Percentiles rank a stretch among this genome's conserved stretches.
phyloP scores from a whole-genome alignment of 306 rosid species.

The Coriaria nepalensis region DNA sequence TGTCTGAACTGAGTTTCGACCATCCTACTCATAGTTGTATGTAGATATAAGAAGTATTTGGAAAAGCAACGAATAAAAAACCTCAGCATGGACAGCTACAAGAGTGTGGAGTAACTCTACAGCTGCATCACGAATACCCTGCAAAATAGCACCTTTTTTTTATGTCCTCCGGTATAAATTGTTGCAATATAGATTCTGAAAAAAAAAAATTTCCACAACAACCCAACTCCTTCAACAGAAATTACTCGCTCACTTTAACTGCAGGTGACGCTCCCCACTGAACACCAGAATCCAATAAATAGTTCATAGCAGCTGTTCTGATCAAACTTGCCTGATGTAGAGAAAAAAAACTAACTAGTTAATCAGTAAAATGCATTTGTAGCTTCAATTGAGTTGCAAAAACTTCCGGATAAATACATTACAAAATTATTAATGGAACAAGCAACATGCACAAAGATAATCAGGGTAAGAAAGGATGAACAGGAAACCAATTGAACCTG shows the following conservation, averaged over 20 bases:
- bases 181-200: too few species aligned
- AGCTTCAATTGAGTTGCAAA: too few species aligned
- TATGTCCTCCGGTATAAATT: too few species aligned
- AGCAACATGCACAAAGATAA: too few species aligned
- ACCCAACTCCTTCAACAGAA: slow-evolving; percentile 10
- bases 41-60: not conserved
- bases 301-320: slow-evolving; percentile 79
- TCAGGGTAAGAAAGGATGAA: too few species aligned
- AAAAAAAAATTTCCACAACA: not conserved
- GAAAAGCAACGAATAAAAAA: slow-evolving; percentile 12
- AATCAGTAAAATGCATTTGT: not conserved
- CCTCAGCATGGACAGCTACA: slow-evolving; percentile 99
- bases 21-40: too few species aligned
- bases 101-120: slow-evolving; percentile 90
- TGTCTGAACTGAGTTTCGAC: too few species aligned
- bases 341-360: slow-evolving; percentile 18
- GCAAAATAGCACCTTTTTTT: slow-evolving; percentile 17
- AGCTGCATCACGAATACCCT: slow-evolving; percentile 97
- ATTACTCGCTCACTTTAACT: slow-evolving; percentile 57
- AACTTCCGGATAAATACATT: too few species aligned
- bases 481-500: too few species aligned
- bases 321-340: slow-evolving; percentile 68
- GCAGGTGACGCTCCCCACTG: slow-evolving; percentile 98
- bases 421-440: too few species aligned
- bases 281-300: slow-evolving; percentile 80